phyloP scores from a whole-genome alignment of 768 basidiomycete genomes.

The Lentinula detonsa region DNA sequence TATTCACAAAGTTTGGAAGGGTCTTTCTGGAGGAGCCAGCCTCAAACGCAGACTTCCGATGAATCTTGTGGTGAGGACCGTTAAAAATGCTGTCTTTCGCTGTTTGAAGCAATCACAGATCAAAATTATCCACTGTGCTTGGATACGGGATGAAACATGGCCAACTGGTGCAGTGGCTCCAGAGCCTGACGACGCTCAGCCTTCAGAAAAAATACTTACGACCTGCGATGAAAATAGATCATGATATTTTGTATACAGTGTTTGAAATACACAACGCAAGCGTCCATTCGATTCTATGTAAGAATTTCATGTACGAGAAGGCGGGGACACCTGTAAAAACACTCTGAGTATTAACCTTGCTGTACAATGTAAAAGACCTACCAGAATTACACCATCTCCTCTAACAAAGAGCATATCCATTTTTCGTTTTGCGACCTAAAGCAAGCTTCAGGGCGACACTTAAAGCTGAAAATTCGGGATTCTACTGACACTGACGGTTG shows the following conservation, averaged over 20 bases:
- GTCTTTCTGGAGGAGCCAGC: slow-evolving; percentile 49
- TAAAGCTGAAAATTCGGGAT: background rate
- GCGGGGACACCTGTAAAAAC: slow-evolving; percentile 64
- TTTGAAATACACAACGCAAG: background rate
- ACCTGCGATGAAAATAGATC: background rate
- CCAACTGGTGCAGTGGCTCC: slow-evolving; percentile 56
- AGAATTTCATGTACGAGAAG: slow-evolving; percentile 46
- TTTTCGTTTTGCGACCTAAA: slow-evolving; percentile 84
- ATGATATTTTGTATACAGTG: background rate
- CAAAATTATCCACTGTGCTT: slow-evolving; percentile 66
- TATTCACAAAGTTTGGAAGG: slow-evolving; percentile 58
- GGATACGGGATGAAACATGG: slow-evolving; percentile 77
- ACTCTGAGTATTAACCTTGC: slow-evolving; percentile 3
- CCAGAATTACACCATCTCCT: slow-evolving; percentile 95
- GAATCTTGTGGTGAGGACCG: slow-evolving; percentile 48
- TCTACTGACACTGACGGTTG: slow-evolving; percentile 57
- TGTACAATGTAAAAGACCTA: slow-evolving; percentile 29
- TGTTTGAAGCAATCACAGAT: slow-evolving; percentile 35
- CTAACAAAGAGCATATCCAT: slow-evolving; percentile 98
- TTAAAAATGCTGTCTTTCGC: background rate
- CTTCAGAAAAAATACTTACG: background rate
- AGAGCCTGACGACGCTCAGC: slow-evolving; percentile 45
- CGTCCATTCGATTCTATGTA: background rate
- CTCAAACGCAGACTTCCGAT: slow-evolving; percentile 62
- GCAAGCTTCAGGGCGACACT: background rate